A percentile compares a stretch with the other conserved stretches of the same genome.
Conservation (phyloP, 768 basidiomycete species). For the Kwoniella sp. region DNA sequence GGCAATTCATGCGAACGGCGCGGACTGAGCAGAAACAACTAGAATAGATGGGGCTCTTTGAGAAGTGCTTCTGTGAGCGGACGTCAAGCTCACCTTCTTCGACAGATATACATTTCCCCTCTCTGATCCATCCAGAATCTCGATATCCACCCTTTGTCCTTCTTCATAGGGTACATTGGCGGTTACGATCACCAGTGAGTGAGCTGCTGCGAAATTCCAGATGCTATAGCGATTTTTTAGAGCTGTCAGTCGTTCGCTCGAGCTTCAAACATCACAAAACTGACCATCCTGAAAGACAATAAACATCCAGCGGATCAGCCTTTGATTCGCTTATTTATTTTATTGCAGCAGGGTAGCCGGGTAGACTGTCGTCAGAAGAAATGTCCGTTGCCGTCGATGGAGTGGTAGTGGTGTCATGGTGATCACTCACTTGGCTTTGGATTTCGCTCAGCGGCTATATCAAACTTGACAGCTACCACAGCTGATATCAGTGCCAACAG, state of each 20-base stretch:
- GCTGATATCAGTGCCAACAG: constrained; percentile 49
- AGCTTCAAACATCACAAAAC: no score
- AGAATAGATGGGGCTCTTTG: no score
- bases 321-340: not conserved
- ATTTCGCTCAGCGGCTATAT: constrained; percentile 69
- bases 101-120: constrained; percentile 85
- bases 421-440: constrained; percentile 66
- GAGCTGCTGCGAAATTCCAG: constrained; percentile 87
- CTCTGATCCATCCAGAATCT: constrained; percentile 85
- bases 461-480: constrained; percentile 77
- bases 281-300: constrained; percentile 42
- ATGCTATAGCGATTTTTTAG: constrained; percentile 65
- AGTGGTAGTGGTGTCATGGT: no score
- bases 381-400: no score
- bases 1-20: no score
- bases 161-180: constrained; percentile 74
- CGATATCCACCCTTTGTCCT: constrained; percentile 84
- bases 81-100: constrained; percentile 66
- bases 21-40: no score
- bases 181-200: constrained; percentile 91
- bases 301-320: not conserved
- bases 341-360: no score
- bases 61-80: no score
- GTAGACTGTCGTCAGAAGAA: no score
- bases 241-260: no score